Evolutionary conservation across 495 filamentous ascomycete genomes (phyloP), one percentile per base, ranked within the genome.

Genomic region (Talaromyces proteolyticus): DNA sequence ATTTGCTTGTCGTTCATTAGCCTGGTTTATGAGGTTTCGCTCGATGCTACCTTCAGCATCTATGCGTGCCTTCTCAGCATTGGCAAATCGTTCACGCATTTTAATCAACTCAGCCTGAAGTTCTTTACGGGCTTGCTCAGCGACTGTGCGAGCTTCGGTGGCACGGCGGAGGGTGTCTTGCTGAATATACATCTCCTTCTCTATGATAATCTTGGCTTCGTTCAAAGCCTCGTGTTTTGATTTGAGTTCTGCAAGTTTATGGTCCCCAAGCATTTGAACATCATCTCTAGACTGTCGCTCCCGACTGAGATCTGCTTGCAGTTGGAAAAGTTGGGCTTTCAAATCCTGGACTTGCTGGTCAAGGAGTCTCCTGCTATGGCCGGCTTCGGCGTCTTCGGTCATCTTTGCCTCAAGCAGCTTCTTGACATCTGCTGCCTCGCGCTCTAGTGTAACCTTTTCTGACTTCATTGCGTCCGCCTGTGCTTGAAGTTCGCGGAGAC

Each of bases 161-260:
- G 91, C 86, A 17, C 93, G 87, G 18, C 93, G 87, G 41, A 96
- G 80, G 12, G 87, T 87, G 61, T 98, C 93, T 64, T 96, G 91
- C 57, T 97, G 93, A n/a, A 87, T 82, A 62, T 96, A 97, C 67
- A 98, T 89, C 65, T 97, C 94, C 65, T 96, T 96, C 63, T 98
- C 93, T 48, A 98, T 96, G 36, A 78, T 93, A 56, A 96, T 96
- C 66, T 98, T 98, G 4, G 91, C 86, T 34, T 95, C 89, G 54
- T 95, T 95, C 12, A 98, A 75, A n/a, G 78, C 77, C 24, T 91
- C 79, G 57, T 86, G 95, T 50, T 97, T 91, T 18, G 91, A 81
- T 57, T 88, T 84, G 49, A 98, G 68, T 39, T 84, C 81, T 16
- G 84, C 73, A 52, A 85, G 85, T 58, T 93, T 94, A 70, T 96